Percentiles rank a stretch among this genome's conserved stretches.
phyloP scores from a whole-genome alignment of 257 asterid species.

The Solanum neorickii region DNA sequence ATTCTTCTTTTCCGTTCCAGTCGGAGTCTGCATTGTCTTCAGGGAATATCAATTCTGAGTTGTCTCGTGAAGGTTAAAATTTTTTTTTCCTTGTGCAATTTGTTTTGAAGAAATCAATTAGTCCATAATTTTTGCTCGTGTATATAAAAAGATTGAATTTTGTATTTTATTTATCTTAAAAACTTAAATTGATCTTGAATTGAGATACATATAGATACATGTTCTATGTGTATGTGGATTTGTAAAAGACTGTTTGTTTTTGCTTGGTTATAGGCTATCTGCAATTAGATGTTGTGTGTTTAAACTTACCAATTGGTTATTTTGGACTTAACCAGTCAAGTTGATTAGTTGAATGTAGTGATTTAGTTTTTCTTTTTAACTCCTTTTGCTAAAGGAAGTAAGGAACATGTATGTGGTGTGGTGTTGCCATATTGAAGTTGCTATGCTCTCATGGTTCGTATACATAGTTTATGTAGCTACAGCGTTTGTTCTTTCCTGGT shows the following conservation, averaged over 20 bases:
- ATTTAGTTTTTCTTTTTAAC: neutral
- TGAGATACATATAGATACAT: neutral
- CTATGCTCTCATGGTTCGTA: neutral
- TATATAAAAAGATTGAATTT: neutral
- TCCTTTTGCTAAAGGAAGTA: neutral
- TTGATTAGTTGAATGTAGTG: neutral
- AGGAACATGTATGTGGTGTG: neutral
- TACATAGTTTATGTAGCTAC: neutral
- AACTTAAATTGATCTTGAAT: neutral
- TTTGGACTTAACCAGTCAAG: neutral
- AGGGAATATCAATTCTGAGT: conserved; percentile 39
- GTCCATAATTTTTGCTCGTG: neutral
- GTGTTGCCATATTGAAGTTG: neutral
- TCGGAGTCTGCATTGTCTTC: conserved; percentile 22
- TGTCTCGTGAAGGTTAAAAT: conserved; percentile 52
- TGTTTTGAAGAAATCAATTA: neutral
- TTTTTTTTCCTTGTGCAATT: neutral
- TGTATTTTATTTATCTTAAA: neutral
- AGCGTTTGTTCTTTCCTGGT: neutral
- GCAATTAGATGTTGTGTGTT: neutral
- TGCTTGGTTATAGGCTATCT: neutral
- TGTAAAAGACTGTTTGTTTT: neutral
- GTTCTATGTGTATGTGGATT: neutral
- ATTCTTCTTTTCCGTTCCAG: conserved; percentile 13
- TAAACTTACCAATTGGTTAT: neutral